Evolutionary conservation across 257 asterid species (phyloP).

Genomic region (Salvia hispanica): DNA sequence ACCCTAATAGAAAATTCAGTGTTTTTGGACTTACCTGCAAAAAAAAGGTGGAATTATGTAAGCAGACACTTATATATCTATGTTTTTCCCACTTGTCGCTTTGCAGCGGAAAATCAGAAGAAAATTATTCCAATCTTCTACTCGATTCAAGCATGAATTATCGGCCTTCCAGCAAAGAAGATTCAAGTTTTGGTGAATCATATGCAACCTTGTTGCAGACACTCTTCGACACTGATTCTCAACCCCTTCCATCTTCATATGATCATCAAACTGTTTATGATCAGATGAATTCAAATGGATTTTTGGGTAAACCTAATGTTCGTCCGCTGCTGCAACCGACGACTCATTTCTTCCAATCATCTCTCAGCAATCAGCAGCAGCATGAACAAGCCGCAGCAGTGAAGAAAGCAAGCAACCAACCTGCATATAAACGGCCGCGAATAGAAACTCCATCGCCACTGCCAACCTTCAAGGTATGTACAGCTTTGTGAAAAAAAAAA

Average conservation of each 20-base stretch:
- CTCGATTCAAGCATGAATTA: conserved; percentile 53
- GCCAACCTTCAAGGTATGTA: conserved; percentile 63
- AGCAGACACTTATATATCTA: conserved; percentile 16
- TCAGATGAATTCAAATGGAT: conserved; percentile 32
- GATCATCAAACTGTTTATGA: conserved; percentile 23
- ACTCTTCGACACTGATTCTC: conserved; percentile 46
- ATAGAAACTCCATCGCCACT: conserved; percentile 64
- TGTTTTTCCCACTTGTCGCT: conserved; percentile 48
- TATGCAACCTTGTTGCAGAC: conserved; percentile 46
- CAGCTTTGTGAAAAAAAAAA: neutral
- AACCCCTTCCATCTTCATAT: conserved; percentile 32
- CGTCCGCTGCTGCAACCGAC: conserved; percentile 5
- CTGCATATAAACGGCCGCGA: conserved; percentile 49
- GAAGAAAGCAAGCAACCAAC: conserved; percentile 44
- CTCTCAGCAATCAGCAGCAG: conserved; percentile 17
- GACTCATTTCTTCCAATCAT: conserved; percentile 27
- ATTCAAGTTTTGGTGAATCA: conserved; percentile 26
- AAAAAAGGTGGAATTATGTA: conserved; percentile 41
- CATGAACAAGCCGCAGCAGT: conserved; percentile 29
- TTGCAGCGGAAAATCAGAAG: conserved; percentile 54
- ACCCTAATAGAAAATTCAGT: conserved; percentile 27
- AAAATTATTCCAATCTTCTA: conserved; percentile 44
- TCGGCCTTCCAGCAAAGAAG: conserved; percentile 37
- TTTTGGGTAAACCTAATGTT: conserved; percentile 25
- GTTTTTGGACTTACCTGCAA: conserved; percentile 32